Evolutionary conservation across 139 green algal genomes (phyloP), one percentile per base, ranked within the genome.

Genomic region (Gonium pectorale): DNA sequence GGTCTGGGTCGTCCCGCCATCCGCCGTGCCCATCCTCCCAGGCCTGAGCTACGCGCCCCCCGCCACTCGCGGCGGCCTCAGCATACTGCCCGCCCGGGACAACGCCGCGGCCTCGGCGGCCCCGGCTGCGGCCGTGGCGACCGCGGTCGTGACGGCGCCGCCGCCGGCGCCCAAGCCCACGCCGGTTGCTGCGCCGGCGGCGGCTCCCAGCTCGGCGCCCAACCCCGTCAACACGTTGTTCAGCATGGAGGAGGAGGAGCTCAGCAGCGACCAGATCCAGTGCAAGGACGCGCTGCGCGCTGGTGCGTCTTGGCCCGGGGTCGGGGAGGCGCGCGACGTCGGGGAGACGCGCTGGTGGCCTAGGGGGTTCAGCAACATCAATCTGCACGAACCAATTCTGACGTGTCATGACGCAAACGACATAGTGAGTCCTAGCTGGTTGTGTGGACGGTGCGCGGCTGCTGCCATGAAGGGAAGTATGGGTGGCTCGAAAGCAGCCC

Each of bases 231-330:
- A 77, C 67, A 88, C 86, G 60, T 52, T 95, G 43, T 80, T 95
- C 38, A 94, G 86, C 74, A 92, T 95, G 81, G 94, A 97, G 66
- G 94, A 97, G 66, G 95, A 97, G 1, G 94, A 97, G 43, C 90
- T 94, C 79, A 89, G 67, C 24, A 68, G 81, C 3, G 93, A 97
- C 68, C 90, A 93, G 63, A 81, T 94, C 52, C 90, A 94, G 83
- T 97, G 94, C 88, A 91, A 80, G 88, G 85, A 89, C 26, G 85
- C 79, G 43, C 79, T 85, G 46, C 79, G 79, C 9, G 79, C 64
- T 44, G 78, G 70, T 86, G n/a, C 7, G 56, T 26, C n/a, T n/a
- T n/a, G n/a, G n/a, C n/a, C n/a, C n/a, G n/a, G n/a, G n/a, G n/a
- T n/a, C n/a, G n/a, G n/a, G n/a, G n/a, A n/a, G n/a, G n/a, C n/a